phyloP scores from a whole-genome alignment of 345 rosid genomes.

The Isatis tinctoria region DNA sequence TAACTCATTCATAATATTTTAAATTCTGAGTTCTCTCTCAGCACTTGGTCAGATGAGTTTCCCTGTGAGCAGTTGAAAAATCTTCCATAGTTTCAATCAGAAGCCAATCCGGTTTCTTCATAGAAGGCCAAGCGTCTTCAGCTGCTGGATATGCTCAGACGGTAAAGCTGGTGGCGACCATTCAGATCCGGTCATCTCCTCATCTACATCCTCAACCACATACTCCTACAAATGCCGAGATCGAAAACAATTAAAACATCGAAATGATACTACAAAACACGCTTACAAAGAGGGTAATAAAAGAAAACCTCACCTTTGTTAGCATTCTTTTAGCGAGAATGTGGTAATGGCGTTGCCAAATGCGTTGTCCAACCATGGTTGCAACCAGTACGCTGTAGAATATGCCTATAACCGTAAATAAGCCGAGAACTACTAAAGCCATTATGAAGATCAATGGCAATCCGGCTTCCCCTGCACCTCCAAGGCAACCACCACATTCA shows the following conservation, averaged over 20 bases:
- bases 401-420: constrained; percentile 90
- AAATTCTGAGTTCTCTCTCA: constrained; percentile 15
- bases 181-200: constrained; percentile 74
- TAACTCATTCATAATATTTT: constrained; percentile 7
- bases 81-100: constrained; percentile 8
- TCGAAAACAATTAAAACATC: not conserved
- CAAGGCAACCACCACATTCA: constrained; percentile 98
- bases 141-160: constrained; percentile 84
- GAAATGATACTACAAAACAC: not conserved
- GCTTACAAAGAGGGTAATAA: not conserved
- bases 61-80: not conserved
- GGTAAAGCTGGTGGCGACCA: constrained; percentile 93
- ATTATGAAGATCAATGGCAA: constrained; percentile 74
- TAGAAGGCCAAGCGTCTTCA: constrained; percentile 83
- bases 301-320: constrained; percentile 64
- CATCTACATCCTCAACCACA: constrained; percentile 98
- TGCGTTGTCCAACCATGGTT: constrained; percentile 98
- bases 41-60: not conserved
- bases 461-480: constrained; percentile 99
- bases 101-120: constrained; percentile 36
- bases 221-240: constrained; percentile 57
- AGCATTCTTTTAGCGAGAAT: constrained; percentile 97
- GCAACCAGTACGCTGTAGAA: constrained; percentile 97
- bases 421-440: constrained; percentile 83
- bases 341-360: constrained; percentile 99